A percentile compares a stretch with the other conserved stretches of the same genome.
Conservation (phyloP, 495 filamentous ascomycete species). For the Neurospora sp. region DNA sequence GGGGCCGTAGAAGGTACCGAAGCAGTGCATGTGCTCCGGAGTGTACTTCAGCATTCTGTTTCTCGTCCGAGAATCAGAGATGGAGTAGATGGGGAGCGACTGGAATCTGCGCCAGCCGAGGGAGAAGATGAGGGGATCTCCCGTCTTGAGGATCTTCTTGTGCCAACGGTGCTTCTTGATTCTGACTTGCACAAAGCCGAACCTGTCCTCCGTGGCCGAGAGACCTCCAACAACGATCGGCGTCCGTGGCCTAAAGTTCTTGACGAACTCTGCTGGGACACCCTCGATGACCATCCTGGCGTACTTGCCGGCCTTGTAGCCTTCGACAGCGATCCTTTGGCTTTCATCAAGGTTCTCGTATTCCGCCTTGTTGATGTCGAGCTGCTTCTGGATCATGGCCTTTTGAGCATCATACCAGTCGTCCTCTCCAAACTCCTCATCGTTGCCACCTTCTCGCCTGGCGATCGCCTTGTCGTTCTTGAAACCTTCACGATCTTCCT, state of each 20-base stretch:
- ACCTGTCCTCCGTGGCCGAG: conserved; percentile 83
- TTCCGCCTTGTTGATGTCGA: conserved; percentile 87
- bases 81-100: conserved; percentile 83
- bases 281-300: conserved; percentile 79
- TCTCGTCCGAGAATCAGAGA: conserved; percentile 81
- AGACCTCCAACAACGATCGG: conserved; percentile 87
- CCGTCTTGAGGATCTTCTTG: conserved; percentile 97
- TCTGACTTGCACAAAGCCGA: conserved; percentile 87
- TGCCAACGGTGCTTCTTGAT: conserved; percentile 98
- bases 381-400: conserved; percentile 84
- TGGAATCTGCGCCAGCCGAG: conserved; percentile 97
- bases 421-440: conserved; percentile 84
- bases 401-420: conserved; percentile 99
- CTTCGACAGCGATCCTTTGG: conserved; percentile 74
- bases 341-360: conserved; percentile 75
- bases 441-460: conserved; percentile 47
- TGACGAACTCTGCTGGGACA: conserved; percentile 84
- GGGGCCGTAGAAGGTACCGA: conserved; percentile 88
- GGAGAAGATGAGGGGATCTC: conserved; percentile 93
- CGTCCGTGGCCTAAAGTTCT: conserved; percentile 73
- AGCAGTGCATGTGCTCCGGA: conserved; percentile 89
- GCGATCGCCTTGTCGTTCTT: conserved; percentile 71
- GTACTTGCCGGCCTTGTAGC: conserved; percentile 87
- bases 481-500: conserved; percentile 91
- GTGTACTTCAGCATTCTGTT: conserved; percentile 96